These are phyloP conservation scores for Leavenworthia alabamica DNA, from an alignment of 345 rosid species.

Conservation along the genomic window DNA sequence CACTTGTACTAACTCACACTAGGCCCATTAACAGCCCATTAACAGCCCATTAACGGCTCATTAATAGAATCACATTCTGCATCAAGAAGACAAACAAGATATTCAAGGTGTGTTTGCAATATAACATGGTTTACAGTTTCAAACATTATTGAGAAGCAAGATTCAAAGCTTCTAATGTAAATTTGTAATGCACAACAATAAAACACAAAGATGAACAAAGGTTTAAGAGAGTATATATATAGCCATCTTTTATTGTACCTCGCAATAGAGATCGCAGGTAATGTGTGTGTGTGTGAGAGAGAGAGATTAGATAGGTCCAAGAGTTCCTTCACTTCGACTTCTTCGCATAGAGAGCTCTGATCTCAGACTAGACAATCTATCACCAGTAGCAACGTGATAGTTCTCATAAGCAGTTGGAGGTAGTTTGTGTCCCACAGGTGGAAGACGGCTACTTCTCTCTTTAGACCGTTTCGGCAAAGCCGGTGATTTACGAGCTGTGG, in stretches of 20 bases:
- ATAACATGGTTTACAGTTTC: slow-evolving; percentile 10
- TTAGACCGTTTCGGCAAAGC: slow-evolving; percentile 43
- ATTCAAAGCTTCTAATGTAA: slow-evolving; percentile 14
- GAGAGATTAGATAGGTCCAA: slow-evolving; percentile 35
- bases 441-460: slow-evolving; percentile 51
- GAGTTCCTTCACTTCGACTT: slow-evolving; percentile 71
- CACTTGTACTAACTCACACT: background rate
- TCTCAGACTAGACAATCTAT: slow-evolving; percentile 41
- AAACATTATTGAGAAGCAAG: slow-evolving; percentile 31
- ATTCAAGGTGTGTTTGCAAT: slow-evolving; percentile 4
- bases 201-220: slow-evolving; percentile 12
- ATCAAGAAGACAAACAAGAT: background rate
- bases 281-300: background rate
- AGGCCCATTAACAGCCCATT: no score
- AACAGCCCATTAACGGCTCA: no score
- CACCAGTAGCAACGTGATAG: slow-evolving; percentile 37
- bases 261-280: background rate
- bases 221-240: background rate
- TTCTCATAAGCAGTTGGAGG: slow-evolving; percentile 35
- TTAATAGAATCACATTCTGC: background rate
- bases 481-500: slow-evolving; percentile 48
- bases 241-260: slow-evolving; percentile 15
- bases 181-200: slow-evolving; percentile 21
- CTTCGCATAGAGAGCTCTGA: slow-evolving; percentile 53
- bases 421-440: slow-evolving; percentile 46